Evolutionary conservation across 352 stramenopile species (phyloP).

Genomic region (Halophytophthora batemanensis): DNA sequence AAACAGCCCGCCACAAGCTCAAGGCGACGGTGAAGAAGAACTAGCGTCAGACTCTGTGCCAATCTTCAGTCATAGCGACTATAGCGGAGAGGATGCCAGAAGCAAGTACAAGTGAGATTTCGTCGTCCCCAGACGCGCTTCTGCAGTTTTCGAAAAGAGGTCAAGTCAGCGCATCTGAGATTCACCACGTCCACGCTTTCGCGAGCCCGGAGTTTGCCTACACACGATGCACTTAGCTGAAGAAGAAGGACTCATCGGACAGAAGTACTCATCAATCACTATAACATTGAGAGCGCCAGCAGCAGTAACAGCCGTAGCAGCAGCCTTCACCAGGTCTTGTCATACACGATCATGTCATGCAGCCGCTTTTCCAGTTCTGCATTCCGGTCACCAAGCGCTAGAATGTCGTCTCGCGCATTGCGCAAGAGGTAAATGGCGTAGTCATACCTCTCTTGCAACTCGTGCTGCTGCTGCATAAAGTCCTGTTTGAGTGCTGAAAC

Average conservation of each 20-base stretch:
- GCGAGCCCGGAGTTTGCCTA: no score
- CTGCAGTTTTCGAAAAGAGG: no score
- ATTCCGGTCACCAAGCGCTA: slow-evolving; percentile 50
- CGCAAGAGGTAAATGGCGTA: slow-evolving; percentile 49
- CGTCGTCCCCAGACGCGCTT: background rate
- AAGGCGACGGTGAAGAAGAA: background rate
- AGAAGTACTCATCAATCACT: no score
- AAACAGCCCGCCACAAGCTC: background rate
- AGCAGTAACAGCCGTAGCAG: background rate
- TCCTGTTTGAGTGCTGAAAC: slow-evolving; percentile 48
- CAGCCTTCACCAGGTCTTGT: slow-evolving; percentile 30
- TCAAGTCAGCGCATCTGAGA: background rate
- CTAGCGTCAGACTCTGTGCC: slow-evolving; percentile 4
- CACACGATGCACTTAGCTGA: no score
- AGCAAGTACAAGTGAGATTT: slow-evolving; percentile 1
- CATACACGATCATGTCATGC: slow-evolving; percentile 30
- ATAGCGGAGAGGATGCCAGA: background rate
- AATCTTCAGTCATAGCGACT: background rate
- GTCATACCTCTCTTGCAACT: slow-evolving; percentile 50
- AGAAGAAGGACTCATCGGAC: slow-evolving; percentile 1
- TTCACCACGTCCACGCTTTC: background rate
- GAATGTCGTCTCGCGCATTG: slow-evolving; percentile 63
- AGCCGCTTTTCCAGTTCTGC: slow-evolving; percentile 50
- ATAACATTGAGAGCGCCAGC: no score
- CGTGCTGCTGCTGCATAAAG: slow-evolving; percentile 42